Conservation (phyloP, 2,329 filamentous ascomycete species). For the Ciborinia camelliae region DNA sequence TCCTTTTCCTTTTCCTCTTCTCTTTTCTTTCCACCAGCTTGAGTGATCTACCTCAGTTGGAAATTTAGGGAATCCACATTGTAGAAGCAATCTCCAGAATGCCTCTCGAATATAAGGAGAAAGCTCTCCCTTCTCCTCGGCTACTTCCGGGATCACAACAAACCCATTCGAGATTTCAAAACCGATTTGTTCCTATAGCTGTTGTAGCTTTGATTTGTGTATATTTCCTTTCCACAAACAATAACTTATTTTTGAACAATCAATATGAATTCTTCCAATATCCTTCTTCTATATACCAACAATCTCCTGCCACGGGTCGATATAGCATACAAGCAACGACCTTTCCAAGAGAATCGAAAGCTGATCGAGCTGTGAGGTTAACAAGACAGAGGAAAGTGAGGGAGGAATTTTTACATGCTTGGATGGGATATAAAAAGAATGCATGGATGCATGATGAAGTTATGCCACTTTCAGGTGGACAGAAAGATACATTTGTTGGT, state of each 20-base stretch:
- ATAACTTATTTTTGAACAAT: not conserved
- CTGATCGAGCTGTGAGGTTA: not conserved
- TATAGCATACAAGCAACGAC: slow-evolving; percentile 11
- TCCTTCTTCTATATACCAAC: not conserved
- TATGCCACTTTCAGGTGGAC: slow-evolving; percentile 61
- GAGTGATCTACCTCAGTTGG: not conserved
- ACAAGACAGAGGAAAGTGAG: slow-evolving; percentile 18
- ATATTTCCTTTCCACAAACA: not conserved
- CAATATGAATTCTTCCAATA: not conserved
- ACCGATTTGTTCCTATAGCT: not conserved
- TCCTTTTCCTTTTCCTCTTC: not conserved
- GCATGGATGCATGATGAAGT: slow-evolving; percentile 87
- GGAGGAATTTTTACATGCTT: slow-evolving; percentile 40
- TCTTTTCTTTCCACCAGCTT: not conserved
- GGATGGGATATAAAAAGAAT: slow-evolving; percentile 72
- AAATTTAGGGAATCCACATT: not conserved
- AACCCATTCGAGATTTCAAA: not conserved
- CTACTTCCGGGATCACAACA: not conserved
- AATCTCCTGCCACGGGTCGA: not conserved
- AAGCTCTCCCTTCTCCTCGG: not conserved
- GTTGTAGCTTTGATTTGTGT: not conserved
- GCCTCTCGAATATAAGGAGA: slow-evolving; percentile 5
- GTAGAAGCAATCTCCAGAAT: not conserved
- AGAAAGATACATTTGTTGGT: slow-evolving; percentile 77
- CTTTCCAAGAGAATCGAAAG: slow-evolving; percentile 9